Conservation (phyloP, 2,329 filamentous ascomycete species). For the Talaromyces sp. region DNA sequence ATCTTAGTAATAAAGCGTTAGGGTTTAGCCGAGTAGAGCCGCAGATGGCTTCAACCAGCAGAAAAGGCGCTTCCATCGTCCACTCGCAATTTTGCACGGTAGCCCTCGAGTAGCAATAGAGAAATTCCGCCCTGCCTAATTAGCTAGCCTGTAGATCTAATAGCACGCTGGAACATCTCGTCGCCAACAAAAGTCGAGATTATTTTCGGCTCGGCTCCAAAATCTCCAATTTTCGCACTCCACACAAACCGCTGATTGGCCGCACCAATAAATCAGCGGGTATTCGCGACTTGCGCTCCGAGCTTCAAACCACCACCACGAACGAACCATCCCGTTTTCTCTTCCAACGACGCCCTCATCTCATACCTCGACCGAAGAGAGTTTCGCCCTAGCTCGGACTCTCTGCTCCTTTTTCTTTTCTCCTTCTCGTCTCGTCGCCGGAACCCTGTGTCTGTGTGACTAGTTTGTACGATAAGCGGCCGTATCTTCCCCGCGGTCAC, state of each 20-base stretch:
- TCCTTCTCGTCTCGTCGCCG: neutral
- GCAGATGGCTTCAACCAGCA: constrained; percentile 15
- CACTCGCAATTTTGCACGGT: neutral
- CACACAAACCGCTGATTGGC: constrained; percentile 17
- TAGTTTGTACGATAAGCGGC: neutral
- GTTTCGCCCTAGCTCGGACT: neutral
- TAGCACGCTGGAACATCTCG: neutral
- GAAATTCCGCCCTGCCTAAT: neutral
- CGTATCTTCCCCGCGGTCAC: neutral
- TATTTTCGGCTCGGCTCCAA: constrained; percentile 5
- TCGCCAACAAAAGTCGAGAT: neutral
- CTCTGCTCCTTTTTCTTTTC: neutral
- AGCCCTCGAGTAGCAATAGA: neutral
- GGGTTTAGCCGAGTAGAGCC: constrained; percentile 37
- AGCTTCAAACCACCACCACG: constrained; percentile 5
- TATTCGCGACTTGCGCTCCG: constrained; percentile 6
- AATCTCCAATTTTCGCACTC: constrained; percentile 12
- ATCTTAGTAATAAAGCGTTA: constrained; percentile 17
- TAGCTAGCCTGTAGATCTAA: neutral
- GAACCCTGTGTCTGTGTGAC: neutral
- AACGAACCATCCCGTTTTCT: neutral
- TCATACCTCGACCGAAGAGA: neutral
- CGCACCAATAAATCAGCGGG: constrained; percentile 13
- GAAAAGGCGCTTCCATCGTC: neutral
- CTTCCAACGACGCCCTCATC: neutral